Conservation (phyloP, 1,139 yeast species). For the Yamadazyma triangularis region DNA sequence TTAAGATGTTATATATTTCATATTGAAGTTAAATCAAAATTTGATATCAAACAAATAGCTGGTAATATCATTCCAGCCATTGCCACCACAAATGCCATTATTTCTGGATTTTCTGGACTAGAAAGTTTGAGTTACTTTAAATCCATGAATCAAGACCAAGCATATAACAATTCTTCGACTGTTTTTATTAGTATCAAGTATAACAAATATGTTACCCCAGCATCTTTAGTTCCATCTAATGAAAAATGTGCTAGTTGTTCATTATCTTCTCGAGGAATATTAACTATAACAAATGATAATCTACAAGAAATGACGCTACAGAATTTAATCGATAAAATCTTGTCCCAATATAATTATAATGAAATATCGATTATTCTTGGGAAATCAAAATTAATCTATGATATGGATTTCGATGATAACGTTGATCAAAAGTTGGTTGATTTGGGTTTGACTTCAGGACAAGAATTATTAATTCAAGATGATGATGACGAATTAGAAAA, state of each 20-base stretch:
- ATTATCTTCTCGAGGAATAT: conserved; percentile 47
- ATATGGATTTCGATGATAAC: conserved; percentile 86
- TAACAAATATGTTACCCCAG: conserved; percentile 65
- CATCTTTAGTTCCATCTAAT: conserved; percentile 57
- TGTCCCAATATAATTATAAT: conserved; percentile 48
- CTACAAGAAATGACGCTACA: conserved; percentile 21
- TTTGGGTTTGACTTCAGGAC: conserved; percentile 57
- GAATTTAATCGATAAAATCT: conserved; percentile 43
- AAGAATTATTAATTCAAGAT: conserved; percentile 67
- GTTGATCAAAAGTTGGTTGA: conserved; percentile 42
- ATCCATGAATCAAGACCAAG: conserved; percentile 16
- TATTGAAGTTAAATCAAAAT: conserved; percentile 72
- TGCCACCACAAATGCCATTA: conserved; percentile 95
- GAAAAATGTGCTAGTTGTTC: conserved; percentile 74
- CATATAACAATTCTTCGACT: conserved; percentile 35
- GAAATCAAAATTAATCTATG: conserved; percentile 65
- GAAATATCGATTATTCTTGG: conserved; percentile 64
- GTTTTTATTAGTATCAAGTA: conserved; percentile 66
- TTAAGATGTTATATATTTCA: conserved; percentile 70
- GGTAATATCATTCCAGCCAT: conserved; percentile 98
- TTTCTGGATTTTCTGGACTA: conserved; percentile 83
- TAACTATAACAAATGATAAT: conserved; percentile 15
- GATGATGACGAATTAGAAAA: conserved; percentile 68
- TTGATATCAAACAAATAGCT: conserved; percentile 89
- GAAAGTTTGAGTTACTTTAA: conserved; percentile 55